Evolutionary conservation across 495 filamentous ascomycete genomes (phyloP), one percentile per base, ranked within the genome.

Genomic region (Apiosordaria backusii): DNA sequence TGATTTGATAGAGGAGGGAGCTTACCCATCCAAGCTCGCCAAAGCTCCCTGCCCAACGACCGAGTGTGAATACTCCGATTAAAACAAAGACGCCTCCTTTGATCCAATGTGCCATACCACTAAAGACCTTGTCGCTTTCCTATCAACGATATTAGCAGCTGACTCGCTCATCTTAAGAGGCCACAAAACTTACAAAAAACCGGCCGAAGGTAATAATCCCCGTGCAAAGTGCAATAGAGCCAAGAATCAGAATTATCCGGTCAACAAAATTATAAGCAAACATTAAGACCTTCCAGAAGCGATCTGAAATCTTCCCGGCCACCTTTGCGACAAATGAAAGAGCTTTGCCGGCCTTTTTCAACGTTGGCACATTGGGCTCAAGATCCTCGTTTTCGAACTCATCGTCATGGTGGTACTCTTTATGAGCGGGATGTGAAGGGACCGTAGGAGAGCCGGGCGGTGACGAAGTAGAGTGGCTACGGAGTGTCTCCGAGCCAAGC

Each of bases 11-110:
- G 23, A 57, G n/a, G 21, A 29, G 24, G 23, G 58, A 60, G 77
- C 80, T 63, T 68, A 86, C 84, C 95, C 95, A 99, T 66, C 95
- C 95, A 61, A 94, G 84, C 60, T 96, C 91, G 54, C 90, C 87
- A 78, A 95, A 99, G 78, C 89, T 89, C 19, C 95, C 95, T 69
- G 93, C 86, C 88, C 91, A 97, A 21, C 95, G 91, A 18, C 92
- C 92, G 21, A 99, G 85, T 0, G 92, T 95, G 26, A 98, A 77
- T 15, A 97, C 74, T 19, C 95, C 95, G 66, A 97, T 92, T 89
- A 92, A 92, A 77, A 97, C 91, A 79, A 99, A 99, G 64, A 98
- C 91, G n/a, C 92, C 92, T 62, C 94, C 95, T 74, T 98, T 99
- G 75, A 97, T 90, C 77, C 91, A 96, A 76, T 98, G 95, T 35